Conservation (phyloP, 495 filamentous ascomycete genomes). For the Pyrenula massariospora region DNA sequence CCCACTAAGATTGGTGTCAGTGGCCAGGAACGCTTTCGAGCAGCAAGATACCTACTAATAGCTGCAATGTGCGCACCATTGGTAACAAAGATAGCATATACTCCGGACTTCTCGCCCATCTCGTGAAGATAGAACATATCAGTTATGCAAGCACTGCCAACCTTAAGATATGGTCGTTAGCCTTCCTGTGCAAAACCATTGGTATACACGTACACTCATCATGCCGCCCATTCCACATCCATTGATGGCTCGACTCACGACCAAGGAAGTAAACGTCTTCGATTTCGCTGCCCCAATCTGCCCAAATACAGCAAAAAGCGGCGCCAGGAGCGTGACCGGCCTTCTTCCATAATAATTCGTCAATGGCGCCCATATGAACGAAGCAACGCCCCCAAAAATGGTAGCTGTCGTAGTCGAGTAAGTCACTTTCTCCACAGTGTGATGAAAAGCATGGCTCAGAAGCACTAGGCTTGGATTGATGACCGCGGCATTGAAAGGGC, state of each 20-base stretch:
- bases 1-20: constrained; percentile 5
- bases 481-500: not conserved
- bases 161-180: not conserved
- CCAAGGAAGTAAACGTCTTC: constrained; percentile 15
- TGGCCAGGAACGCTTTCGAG: not conserved
- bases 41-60: constrained; percentile 5
- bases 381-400: constrained; percentile 7
- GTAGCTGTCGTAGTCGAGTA: not conserved
- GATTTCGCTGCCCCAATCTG: constrained; percentile 20
- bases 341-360: constrained; percentile 22
- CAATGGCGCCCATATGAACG: constrained; percentile 13
- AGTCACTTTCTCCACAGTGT: not conserved
- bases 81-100: constrained; percentile 15
- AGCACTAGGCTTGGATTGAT: not conserved
- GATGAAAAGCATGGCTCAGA: not conserved
- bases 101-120: constrained; percentile 18
- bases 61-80: constrained; percentile 15
- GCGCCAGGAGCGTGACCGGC: constrained; percentile 19
- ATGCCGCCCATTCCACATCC: constrained; percentile 22
- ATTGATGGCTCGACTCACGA: constrained; percentile 22
- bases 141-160: constrained; percentile 25
- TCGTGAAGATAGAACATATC: constrained; percentile 32
- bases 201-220: constrained; percentile 10
- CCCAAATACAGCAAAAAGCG: constrained; percentile 18
- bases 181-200: not conserved